These are phyloP conservation scores for Sideroxylon spinosum DNA, from an alignment of 179 eudicot genomes.

Conservation along the genomic window DNA sequence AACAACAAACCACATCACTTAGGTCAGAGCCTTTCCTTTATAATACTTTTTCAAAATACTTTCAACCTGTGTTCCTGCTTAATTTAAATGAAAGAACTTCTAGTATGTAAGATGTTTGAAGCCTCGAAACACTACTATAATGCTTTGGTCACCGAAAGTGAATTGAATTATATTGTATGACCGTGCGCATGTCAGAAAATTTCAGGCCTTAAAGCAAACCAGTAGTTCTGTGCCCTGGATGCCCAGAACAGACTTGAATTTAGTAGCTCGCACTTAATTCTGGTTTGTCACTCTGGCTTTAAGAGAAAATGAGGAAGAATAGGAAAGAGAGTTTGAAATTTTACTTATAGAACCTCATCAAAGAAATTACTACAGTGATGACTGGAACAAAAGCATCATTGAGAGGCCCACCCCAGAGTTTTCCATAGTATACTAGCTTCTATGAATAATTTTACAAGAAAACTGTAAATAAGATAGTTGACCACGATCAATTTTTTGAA, in stretches of 20 bases:
- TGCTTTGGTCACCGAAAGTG: no score
- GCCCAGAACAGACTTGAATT: not conserved
- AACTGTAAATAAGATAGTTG: not conserved
- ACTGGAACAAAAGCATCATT: not conserved
- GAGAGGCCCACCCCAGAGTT: not conserved
- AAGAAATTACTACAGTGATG: not conserved
- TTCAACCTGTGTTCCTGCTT: not conserved
- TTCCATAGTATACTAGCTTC: conserved; percentile 10
- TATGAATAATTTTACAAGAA: not conserved
- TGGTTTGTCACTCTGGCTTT: not conserved
- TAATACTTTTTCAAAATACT: not conserved
- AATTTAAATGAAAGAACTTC: conserved; percentile 2
- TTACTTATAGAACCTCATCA: not conserved
- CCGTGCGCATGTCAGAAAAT: not conserved
- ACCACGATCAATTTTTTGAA: not conserved
- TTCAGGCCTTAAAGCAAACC: not conserved
- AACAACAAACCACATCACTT: not conserved
- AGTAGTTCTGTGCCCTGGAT: not conserved
- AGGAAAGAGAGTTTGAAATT: not conserved
- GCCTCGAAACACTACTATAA: no score
- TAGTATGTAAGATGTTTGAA: not conserved
- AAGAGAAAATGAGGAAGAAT: not conserved
- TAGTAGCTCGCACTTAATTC: not conserved
- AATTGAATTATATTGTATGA: no score
- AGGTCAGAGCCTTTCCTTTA: not conserved